phyloP scores from a whole-genome alignment of 371 early-diverging fungal genomes.

The Actinomortierella ambigua region DNA sequence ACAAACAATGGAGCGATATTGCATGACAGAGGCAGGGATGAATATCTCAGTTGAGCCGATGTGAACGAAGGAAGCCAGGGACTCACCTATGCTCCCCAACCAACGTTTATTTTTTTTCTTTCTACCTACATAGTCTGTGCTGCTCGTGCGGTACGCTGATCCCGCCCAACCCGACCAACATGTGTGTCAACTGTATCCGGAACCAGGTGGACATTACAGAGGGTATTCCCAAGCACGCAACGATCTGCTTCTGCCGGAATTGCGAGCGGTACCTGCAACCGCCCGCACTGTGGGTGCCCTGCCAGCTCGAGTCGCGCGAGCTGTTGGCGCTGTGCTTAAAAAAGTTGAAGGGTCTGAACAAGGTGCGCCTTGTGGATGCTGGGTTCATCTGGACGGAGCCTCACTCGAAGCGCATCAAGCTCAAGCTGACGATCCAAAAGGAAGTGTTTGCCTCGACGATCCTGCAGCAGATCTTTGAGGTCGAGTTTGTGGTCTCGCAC shows the following conservation, averaged over 20 bases:
- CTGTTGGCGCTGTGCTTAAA: constrained; percentile 94
- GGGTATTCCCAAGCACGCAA: constrained; percentile 96
- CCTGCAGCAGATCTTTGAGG: constrained; percentile 94
- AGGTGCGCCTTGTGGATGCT: constrained; percentile 96
- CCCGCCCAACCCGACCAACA: constrained; percentile 96
- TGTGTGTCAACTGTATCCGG: constrained; percentile 98
- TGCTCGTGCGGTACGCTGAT: constrained; percentile 98
- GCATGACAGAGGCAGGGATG: neutral
- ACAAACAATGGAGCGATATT: neutral
- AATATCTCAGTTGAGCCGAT: no score
- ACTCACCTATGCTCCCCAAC: neutral
- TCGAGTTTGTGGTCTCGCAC: constrained; percentile 92
- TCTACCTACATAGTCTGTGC: constrained; percentile 69
- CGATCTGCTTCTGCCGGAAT: constrained; percentile 93
- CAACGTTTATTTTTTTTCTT: neutral
- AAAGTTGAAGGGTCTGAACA: constrained; percentile 88
- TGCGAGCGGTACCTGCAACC: constrained; percentile 98
- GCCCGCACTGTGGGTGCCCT: constrained; percentile 91
- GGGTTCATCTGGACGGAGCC: constrained; percentile 99
- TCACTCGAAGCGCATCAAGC: constrained; percentile 93
- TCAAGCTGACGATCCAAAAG: constrained; percentile 98
- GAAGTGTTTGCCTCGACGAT: constrained; percentile 96
- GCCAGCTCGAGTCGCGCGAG: constrained; percentile 93
- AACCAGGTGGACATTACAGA: constrained; percentile 96
- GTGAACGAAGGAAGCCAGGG: no score